Evolutionary conservation across 2,329 filamentous ascomycete species (phyloP), one percentile per base, ranked within the genome.

Genomic region (Fusarium pilosicola): DNA sequence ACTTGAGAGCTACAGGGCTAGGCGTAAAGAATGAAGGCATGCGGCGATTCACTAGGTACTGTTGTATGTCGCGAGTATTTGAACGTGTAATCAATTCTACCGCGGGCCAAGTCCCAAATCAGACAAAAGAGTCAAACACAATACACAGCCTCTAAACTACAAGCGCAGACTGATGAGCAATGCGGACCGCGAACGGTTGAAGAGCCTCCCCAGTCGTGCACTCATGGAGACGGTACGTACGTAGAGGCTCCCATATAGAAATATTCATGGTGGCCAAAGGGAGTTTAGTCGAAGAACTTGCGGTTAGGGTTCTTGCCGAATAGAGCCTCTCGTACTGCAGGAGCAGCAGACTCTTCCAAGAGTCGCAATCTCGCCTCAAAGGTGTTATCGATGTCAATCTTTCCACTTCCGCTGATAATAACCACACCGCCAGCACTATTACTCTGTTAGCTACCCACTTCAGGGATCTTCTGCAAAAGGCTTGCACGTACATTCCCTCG

Each of bases 341-440:
- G 96, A 66, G 98, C 89, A 58, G 94, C 93, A 76, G 93, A 93
- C 65, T 92, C 91, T 85, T 97, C 93, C 74, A 98, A 90, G 70
- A 98, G 88, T 79, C 89, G 90, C 83, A 99, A 87, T 76, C 96
- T 92, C 81, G 97, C 93, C 82, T 98, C 96, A 77, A 98, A 93
- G 62, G 96, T 98, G 87, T 99, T 98, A 89, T 98, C 95, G 84
- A 99, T 96, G 79, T 97, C 95, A 82, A 99, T 98, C 88, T 96
- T 98, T 82, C 96, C 96, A 74, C 88, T 88, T 76, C 93, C 92
- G 74, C 95, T 94, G 62, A 97, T 85, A 74, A 99, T 91, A 66
- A 89, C 83, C 65, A 97, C 88, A 78, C 96, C 96, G 69, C 96
- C 96, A 68, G 95, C 88, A 79, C 96, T 98, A 76, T 57, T 41